phyloP scores from a whole-genome alignment of 345 rosid species.

The Camelina laxa region DNA sequence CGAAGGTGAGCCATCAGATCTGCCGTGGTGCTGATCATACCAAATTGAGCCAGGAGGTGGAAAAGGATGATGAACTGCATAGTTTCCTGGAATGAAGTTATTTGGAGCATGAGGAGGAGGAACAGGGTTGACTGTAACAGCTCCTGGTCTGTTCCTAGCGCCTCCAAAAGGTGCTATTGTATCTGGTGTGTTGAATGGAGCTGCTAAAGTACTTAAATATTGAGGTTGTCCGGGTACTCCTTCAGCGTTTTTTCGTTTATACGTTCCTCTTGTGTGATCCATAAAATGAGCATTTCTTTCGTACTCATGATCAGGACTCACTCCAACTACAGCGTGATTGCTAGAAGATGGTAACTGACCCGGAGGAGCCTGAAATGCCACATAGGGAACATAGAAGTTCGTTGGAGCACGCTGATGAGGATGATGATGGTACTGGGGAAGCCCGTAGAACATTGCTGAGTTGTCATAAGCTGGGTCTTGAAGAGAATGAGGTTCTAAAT shows the following conservation, averaged over 20 bases:
- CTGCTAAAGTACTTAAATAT: constrained; percentile 56
- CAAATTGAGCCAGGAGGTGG: constrained; percentile 55
- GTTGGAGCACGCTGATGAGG: constrained; percentile 56
- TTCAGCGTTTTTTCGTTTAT: constrained; percentile 71
- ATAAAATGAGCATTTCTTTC: constrained; percentile 58
- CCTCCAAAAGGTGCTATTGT: constrained; percentile 51
- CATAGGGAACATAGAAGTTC: constrained; percentile 62
- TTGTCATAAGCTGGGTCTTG: constrained; percentile 57
- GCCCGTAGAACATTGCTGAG: constrained; percentile 55
- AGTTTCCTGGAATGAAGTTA: constrained; percentile 63
- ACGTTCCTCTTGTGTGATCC: constrained; percentile 63
- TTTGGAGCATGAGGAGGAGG: constrained; percentile 54
- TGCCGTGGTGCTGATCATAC: constrained; percentile 45
- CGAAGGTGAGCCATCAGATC: constrained; percentile 58
- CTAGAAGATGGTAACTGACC: constrained; percentile 69
- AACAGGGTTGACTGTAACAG: constrained; percentile 60
- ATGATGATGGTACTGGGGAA: constrained; percentile 60
- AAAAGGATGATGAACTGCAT: constrained; percentile 56
- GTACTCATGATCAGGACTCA: constrained; percentile 58
- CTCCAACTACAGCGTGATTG: constrained; percentile 58
- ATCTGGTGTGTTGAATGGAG: constrained; percentile 47
- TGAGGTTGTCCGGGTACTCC: constrained; percentile 47
- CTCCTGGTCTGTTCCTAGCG: constrained; percentile 60
- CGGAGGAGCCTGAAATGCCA: constrained; percentile 51
- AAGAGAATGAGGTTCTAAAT: constrained; percentile 55